Percentiles rank a stretch among this genome's conserved stretches.
Conservation (phyloP, 2,329 filamentous ascomycete genomes). For the Colletotrichum cuscutae region DNA sequence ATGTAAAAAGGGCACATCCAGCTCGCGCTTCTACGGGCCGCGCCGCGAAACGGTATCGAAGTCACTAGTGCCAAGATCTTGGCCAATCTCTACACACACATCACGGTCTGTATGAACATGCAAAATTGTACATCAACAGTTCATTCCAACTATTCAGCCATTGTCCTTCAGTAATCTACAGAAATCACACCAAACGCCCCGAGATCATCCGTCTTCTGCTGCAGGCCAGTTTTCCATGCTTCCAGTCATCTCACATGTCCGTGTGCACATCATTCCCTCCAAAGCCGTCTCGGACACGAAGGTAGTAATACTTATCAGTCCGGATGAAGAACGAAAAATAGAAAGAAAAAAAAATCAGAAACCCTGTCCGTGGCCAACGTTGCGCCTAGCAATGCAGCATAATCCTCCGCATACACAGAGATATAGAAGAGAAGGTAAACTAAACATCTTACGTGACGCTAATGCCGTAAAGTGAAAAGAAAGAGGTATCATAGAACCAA, state of each 20-base stretch:
- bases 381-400: constrained; percentile 29
- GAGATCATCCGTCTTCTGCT: constrained; percentile 2
- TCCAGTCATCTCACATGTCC: constrained; percentile 30
- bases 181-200: constrained; percentile 8
- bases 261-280: constrained; percentile 20
- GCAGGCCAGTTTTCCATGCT: constrained; percentile 11
- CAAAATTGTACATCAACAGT: neutral
- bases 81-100: constrained; percentile 2
- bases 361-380: constrained; percentile 7
- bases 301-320: neutral
- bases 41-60: neutral
- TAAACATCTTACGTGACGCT: constrained; percentile 32
- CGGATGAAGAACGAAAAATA: neutral
- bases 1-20: neutral
- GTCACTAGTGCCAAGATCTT: constrained; percentile 8
- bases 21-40: neutral
- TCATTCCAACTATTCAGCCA: constrained; percentile 21
- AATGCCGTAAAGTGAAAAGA: constrained; percentile 29
- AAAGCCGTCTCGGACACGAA: constrained; percentile 3
- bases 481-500: constrained; percentile 37
- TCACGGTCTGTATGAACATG: neutral
- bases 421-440: constrained; percentile 21
- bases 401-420: neutral
- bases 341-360: neutral
- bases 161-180: constrained; percentile 16